phyloP scores from a whole-genome alignment of 306 rosid genomes.

The Gynostemma pentaphyllum region DNA sequence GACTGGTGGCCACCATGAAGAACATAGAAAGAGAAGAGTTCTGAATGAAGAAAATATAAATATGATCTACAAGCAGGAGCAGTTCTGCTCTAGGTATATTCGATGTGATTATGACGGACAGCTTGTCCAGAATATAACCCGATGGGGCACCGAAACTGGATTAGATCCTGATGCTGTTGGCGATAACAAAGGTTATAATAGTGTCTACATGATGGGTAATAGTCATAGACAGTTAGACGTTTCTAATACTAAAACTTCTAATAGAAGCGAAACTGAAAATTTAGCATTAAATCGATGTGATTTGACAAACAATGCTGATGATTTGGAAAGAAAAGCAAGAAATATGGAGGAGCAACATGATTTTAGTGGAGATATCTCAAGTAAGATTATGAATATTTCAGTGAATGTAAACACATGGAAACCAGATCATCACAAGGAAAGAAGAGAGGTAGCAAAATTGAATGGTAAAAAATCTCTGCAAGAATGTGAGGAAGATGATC shows the following conservation, averaged over 20 bases:
- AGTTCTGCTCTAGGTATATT: conserved; percentile 16
- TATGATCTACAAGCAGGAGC: conserved; percentile 23
- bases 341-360: conserved; percentile 31
- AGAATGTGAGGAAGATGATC: conserved; percentile 29
- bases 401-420: conserved; percentile 59
- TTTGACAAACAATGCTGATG: conserved; percentile 36
- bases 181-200: conserved; percentile 53
- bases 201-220: conserved; percentile 25
- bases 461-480: conserved; percentile 25
- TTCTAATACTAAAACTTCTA: conserved; percentile 37
- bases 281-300: conserved; percentile 28
- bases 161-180: conserved; percentile 43
- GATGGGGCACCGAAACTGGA: conserved; percentile 35
- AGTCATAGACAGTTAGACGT: conserved; percentile 23
- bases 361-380: conserved; percentile 31
- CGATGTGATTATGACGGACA: conserved; percentile 30
- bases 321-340: conserved; percentile 19
- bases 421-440: conserved; percentile 40
- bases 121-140: conserved; percentile 22
- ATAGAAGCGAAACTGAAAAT: conserved; percentile 32
- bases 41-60: conserved; percentile 28
- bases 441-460: conserved; percentile 33
- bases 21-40: conserved; percentile 13
- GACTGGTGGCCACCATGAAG: conserved; percentile 22
- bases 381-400: conserved; percentile 43